These are phyloP conservation scores for Telopea speciosissima DNA, from an alignment of 177 flowering plant genomes.

Conservation along the genomic window DNA sequence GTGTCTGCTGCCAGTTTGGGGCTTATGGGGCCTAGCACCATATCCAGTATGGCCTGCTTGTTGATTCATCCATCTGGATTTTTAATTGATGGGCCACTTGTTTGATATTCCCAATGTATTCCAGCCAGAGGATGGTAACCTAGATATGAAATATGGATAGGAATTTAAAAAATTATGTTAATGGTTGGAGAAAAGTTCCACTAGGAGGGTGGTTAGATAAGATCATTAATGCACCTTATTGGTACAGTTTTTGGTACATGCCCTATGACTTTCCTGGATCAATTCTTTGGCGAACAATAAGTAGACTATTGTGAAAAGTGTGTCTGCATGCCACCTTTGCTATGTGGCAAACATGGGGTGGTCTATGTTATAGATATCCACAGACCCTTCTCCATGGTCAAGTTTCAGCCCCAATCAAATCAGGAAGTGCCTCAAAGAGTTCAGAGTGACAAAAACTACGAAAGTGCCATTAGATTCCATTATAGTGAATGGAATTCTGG, in stretches of 20 bases:
- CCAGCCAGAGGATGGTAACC: neutral
- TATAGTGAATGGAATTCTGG: too few species aligned
- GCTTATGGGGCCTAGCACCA: neutral
- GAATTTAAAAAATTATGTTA: too few species aligned
- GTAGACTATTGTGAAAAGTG: neutral
- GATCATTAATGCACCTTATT: neutral
- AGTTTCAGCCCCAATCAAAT: too few species aligned
- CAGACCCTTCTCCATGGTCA: too few species aligned
- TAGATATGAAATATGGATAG: neutral
- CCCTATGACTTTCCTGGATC: neutral
- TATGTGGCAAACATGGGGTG: too few species aligned
- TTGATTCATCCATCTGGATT: neutral
- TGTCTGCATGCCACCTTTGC: too few species aligned
- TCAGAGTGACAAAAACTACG: too few species aligned
- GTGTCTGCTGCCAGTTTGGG: neutral
- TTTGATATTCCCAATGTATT: neutral
- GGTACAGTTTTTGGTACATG: neutral
- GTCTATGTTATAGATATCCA: too few species aligned
- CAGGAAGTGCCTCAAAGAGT: too few species aligned
- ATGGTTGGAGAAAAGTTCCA: neutral
- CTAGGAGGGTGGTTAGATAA: neutral
- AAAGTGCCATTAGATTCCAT: too few species aligned
- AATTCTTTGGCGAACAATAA: neutral
- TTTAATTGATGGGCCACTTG: neutral
- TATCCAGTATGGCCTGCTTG: neutral